Conservation (phyloP, 345 rosid genomes). For the Eucalyptus brandiana region DNA sequence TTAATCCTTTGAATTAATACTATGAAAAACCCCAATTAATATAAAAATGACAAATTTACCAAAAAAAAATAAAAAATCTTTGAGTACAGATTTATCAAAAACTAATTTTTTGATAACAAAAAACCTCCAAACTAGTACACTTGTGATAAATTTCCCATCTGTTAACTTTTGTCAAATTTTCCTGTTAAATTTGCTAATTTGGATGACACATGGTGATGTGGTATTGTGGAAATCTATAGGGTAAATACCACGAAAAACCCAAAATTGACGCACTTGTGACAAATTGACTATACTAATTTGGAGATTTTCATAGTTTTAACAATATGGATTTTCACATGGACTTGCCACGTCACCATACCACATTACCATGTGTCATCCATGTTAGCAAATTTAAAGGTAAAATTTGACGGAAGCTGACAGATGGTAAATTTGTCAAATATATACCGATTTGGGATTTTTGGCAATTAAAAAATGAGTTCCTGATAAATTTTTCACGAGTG, state of each 20-base stretch:
- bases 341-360: not conserved
- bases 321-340: not conserved
- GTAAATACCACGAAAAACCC: rapidly evolving
- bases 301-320: not conserved
- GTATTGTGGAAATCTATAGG: not conserved
- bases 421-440: no score
- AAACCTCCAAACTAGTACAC: rapidly evolving
- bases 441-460: no score
- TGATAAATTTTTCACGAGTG: rapidly evolving
- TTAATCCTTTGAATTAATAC: not conserved
- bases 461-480: rapidly evolving
- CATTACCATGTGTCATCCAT: not conserved
- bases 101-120: no score
- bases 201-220: not conserved
- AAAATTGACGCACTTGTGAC: not conserved
- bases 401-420: rapidly evolving
- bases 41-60: no score
- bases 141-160: not conserved
- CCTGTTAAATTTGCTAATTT: not conserved
- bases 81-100: no score
- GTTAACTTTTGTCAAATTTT: rapidly evolving
- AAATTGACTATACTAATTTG: not conserved
- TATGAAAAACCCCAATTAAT: rapidly evolving
- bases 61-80: no score
- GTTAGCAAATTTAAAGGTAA: not conserved